Percentiles rank a stretch among this genome's conserved stretches.
These are phyloP conservation scores for Fusarium sp. DNA, from an alignment of 2,329 filamentous ascomycete genomes.

Conservation along the genomic window DNA sequence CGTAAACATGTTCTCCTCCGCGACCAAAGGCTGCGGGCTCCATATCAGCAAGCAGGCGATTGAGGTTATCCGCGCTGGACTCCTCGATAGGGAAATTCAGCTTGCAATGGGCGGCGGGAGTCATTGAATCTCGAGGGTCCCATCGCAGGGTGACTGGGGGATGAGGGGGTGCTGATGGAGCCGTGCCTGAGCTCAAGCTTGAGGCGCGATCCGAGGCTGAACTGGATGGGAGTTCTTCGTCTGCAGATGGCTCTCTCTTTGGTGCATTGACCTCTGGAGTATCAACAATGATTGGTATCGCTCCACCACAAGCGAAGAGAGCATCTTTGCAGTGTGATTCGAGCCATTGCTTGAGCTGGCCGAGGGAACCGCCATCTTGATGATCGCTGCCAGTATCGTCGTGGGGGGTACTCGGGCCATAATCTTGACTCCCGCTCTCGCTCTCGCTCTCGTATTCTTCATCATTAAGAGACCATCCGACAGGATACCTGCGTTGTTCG, in stretches of 20 bases:
- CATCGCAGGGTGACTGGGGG: constrained; percentile 3
- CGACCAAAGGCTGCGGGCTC: constrained; percentile 62
- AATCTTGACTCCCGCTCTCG: neutral
- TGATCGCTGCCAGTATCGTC: neutral
- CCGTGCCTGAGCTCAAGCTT: neutral
- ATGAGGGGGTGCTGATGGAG: neutral
- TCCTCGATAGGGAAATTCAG: neutral
- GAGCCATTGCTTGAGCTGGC: neutral
- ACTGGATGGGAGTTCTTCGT: neutral
- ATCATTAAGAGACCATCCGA: neutral
- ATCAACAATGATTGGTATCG: neutral
- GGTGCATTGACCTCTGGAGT: neutral
- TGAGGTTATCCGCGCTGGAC: neutral
- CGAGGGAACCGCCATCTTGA: neutral
- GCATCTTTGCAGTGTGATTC: neutral
- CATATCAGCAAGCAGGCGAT: neutral
- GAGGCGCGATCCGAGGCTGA: neutral
- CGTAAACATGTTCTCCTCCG: constrained; percentile 58
- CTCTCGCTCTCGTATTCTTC: neutral
- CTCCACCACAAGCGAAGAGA: neutral
- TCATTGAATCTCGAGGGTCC: neutral
- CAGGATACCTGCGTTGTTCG: neutral
- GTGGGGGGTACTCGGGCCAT: neutral
- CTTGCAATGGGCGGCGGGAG: neutral
- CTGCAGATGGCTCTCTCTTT: neutral